phyloP scores from a whole-genome alignment of 257 asterid genomes.

The Forsythia suspensa region DNA sequence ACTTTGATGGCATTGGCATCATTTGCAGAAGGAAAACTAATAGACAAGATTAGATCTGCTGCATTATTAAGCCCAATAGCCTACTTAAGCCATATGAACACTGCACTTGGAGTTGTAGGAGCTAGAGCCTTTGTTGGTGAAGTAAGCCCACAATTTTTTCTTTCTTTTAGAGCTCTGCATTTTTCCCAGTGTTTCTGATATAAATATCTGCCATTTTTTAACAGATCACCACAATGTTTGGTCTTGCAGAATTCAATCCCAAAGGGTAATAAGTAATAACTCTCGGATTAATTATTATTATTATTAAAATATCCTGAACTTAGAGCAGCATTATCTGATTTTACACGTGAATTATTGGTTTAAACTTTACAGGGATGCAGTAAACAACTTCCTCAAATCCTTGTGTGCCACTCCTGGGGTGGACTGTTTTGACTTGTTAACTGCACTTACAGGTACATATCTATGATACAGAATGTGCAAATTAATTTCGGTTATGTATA shows the following conservation, averaged over 20 bases:
- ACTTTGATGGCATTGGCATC: slow-evolving; percentile 80
- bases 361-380: slow-evolving; percentile 36
- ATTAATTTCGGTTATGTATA: not conserved
- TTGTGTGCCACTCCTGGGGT: slow-evolving; percentile 48
- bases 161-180: not conserved
- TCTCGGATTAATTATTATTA: not conserved
- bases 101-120: slow-evolving; percentile 54
- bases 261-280: slow-evolving; percentile 53
- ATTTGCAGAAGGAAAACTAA: slow-evolving; percentile 63
- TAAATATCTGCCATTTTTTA: not conserved
- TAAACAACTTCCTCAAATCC: slow-evolving; percentile 36
- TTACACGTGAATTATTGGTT: not conserved
- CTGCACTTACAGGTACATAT: slow-evolving; percentile 63
- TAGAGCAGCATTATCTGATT: not conserved
- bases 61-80: slow-evolving; percentile 80
- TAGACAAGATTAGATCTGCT: slow-evolving; percentile 80
- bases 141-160: slow-evolving; percentile 32
- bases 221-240: slow-evolving; percentile 66
- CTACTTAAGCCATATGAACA: slow-evolving; percentile 75
- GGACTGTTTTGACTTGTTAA: slow-evolving; percentile 62
- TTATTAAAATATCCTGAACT: not conserved
- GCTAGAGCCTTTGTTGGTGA: slow-evolving; percentile 77
- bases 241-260: slow-evolving; percentile 84
- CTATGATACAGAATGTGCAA: not conserved
- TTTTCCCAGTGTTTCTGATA: not conserved